These are phyloP conservation scores for Oemleria cerasiformis DNA, from an alignment of 306 rosid genomes.

Conservation along the genomic window DNA sequence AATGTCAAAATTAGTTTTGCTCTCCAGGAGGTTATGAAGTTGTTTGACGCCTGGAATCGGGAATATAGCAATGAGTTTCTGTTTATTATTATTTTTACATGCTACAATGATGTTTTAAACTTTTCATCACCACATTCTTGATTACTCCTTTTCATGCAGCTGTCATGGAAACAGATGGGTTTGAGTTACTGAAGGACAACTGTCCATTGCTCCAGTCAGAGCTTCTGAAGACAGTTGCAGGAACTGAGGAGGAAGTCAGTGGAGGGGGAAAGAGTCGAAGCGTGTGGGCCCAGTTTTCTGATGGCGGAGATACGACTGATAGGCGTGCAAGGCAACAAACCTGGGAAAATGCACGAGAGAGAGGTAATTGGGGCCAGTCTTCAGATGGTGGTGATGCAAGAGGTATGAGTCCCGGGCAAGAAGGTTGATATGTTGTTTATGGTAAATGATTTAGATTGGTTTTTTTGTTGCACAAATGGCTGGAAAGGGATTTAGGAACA, in stretches of 20 bases:
- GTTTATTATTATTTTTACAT: neutral
- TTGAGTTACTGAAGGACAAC: constrained; percentile 82
- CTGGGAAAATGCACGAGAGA: constrained; percentile 76
- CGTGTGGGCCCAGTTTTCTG: constrained; percentile 94
- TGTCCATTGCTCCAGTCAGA: constrained; percentile 92
- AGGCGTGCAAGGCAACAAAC: constrained; percentile 78
- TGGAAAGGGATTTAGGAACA: neutral
- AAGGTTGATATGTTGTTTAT: constrained; percentile 36
- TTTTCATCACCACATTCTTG: constrained; percentile 2
- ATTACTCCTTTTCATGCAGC: constrained; percentile 47
- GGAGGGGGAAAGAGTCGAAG: constrained; percentile 86
- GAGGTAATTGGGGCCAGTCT: constrained; percentile 71
- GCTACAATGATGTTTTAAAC: neutral
- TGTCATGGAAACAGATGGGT: constrained; percentile 97
- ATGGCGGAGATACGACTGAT: constrained; percentile 86
- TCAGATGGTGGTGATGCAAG: constrained; percentile 70
- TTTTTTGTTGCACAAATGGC: constrained; percentile 9
- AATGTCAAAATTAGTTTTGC: neutral
- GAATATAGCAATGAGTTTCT: constrained; percentile 13
- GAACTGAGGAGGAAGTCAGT: constrained; percentile 80
- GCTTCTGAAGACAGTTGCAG: constrained; percentile 88
- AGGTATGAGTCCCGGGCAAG: constrained; percentile 68
- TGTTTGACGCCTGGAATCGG: constrained; percentile 11
- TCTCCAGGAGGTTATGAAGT: neutral
- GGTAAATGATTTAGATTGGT: neutral